phyloP scores from a whole-genome alignment of 805 yeast species.

The Yarrowia hollandica region DNA sequence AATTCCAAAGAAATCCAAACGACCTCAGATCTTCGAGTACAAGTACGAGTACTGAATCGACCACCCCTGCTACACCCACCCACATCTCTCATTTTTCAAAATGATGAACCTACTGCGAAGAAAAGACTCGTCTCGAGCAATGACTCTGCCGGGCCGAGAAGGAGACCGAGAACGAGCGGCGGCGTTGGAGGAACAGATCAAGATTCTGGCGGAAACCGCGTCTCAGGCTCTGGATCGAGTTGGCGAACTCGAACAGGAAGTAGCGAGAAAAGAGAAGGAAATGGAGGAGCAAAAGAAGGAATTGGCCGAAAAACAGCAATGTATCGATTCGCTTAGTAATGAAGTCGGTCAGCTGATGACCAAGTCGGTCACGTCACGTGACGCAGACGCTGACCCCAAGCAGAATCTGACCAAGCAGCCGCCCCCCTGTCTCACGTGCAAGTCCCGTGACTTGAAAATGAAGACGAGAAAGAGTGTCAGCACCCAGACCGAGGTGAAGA shows the following conservation, averaged over 20 bases:
- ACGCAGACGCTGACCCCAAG: too few relatives aligned
- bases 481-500: neutral
- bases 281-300: neutral
- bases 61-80: neutral
- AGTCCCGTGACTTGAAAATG: neutral
- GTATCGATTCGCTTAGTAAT: neutral
- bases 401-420: neutral
- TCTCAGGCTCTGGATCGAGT: constrained; percentile 36
- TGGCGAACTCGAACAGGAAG: constrained; percentile 34
- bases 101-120: constrained; percentile 17
- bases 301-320: neutral
- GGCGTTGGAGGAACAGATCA: constrained; percentile 36
- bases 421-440: neutral
- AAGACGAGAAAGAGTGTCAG: neutral
- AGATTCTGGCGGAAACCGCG: constrained; percentile 35
- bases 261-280: constrained; percentile 30
- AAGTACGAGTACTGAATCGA: too few relatives aligned
- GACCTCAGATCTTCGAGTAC: too few relatives aligned
- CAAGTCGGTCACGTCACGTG: neutral
- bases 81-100: neutral
- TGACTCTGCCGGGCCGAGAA: constrained; percentile 34
- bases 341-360: constrained; percentile 9
- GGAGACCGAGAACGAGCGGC: constrained; percentile 35
- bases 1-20: too few relatives aligned
- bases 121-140: constrained; percentile 13